Base-by-base conservation (phyloP, 2,329 filamentous ascomycete species). In the Claviceps lovelessii region DNA sequence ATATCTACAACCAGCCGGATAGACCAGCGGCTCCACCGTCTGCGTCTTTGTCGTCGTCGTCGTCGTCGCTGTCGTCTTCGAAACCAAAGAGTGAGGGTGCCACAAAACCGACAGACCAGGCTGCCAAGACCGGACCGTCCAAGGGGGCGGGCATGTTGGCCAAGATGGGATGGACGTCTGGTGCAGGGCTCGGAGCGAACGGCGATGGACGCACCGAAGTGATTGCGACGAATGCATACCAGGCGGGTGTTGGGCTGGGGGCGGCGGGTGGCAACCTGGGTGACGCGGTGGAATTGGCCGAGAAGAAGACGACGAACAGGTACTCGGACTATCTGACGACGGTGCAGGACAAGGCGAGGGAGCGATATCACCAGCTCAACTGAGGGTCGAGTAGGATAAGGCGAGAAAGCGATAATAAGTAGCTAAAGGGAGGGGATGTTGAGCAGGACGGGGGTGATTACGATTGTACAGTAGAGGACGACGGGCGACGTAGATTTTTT, bases 151-250 rank as follows among this genome's bases (percentile, higher is more conserved):
- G 80, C 3, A 74, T 88, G 63, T 72, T 88, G 44, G 80, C 81
- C 44, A 88, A 87, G 72, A 85, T 86, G 80, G 85, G 85, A 31
- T 88, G 84, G 84, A 80, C 72, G 28, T 72, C 76, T 1, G 84
- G 85, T 9, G 74, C 77, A 55, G 84, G 85, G 0, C 72, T 88
- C 4, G 85, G 85, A 2, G 81, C 78, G 0, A 75, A 78, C 49
- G 81, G 80, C 6, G 75, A 76, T 6, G 85, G 85, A 0, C 75
- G 79, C 47, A 85, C 79, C 0, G 78, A 83, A 52, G 81, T 80
- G 4, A 79, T 88, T 54, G 75, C 77, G 35, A 82, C 82, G 13
- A 76, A 79, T 53, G 76, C 82, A 9, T 88, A 88, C 65, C 74
- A 79, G 23, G 78, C 82, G 17, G 84, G 85, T 19, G 84, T 86